Conservation (phyloP, 2,329 filamentous ascomycete genomes). For the Leptosphaerulina australis region DNA sequence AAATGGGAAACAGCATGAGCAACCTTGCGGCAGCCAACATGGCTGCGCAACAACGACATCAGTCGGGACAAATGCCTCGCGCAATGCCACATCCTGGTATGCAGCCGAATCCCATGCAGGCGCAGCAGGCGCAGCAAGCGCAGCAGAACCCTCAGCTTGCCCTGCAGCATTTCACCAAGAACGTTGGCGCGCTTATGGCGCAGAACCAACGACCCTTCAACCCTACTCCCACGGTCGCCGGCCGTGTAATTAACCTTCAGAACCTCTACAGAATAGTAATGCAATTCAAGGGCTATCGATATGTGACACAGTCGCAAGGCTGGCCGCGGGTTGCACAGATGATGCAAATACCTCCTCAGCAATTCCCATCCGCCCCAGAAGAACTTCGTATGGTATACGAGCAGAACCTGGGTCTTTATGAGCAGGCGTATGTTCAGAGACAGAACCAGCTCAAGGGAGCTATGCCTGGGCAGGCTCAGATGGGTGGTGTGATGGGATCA, state of each 20-base stretch:
- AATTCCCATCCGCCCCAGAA: slow-evolving; percentile 66
- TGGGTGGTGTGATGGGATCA: slow-evolving; percentile 29
- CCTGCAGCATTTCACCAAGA: slow-evolving; percentile 64
- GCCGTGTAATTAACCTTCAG: slow-evolving; percentile 75
- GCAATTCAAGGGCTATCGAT: slow-evolving; percentile 77
- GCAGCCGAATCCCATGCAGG: slow-evolving; percentile 41
- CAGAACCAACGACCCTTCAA: slow-evolving; percentile 76
- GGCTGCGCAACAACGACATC: slow-evolving; percentile 48
- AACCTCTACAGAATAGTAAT: slow-evolving; percentile 78
- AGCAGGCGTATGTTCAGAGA: slow-evolving; percentile 68
- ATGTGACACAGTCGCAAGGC: slow-evolving; percentile 69
- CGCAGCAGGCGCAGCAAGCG: slow-evolving; percentile 29
- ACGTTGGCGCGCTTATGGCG: slow-evolving; percentile 77
- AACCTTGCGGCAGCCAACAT: slow-evolving; percentile 48
- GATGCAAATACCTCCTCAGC: slow-evolving; percentile 50
- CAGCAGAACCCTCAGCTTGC: slow-evolving; percentile 31
- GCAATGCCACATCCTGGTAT: slow-evolving; percentile 43
- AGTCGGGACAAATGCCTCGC: slow-evolving; percentile 48
- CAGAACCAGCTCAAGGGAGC: slow-evolving; percentile 55
- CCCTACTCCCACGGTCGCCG: slow-evolving; percentile 72
- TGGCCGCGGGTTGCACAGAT: slow-evolving; percentile 74
- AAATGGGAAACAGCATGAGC: slow-evolving; percentile 40
- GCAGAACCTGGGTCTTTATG: slow-evolving; percentile 76
- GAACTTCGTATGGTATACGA: slow-evolving; percentile 77
- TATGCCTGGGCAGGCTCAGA: slow-evolving; percentile 35